A percentile compares a stretch with the other conserved stretches of the same genome.
Conservation (phyloP, 441 rosid genomes). For the Populus hybrid region DNA sequence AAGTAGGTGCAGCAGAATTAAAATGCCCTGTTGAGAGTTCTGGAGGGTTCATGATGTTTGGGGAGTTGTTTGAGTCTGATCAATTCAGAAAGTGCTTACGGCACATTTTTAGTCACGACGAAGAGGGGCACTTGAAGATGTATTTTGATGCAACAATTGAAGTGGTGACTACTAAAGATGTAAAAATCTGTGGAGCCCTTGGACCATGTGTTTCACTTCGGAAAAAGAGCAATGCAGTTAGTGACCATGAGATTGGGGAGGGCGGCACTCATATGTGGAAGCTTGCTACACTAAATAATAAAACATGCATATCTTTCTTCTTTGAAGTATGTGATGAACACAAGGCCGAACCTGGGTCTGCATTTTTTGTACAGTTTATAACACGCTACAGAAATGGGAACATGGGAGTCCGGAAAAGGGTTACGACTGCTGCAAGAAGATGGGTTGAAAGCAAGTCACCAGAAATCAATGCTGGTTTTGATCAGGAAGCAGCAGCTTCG, state of each 20-base stretch:
- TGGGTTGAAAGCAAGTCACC: conserved; percentile 75
- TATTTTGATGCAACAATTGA: conserved; percentile 81
- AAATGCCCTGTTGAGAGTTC: conserved; percentile 71
- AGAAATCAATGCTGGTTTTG: conserved; percentile 77
- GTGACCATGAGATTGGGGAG: conserved; percentile 65
- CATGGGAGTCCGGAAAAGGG: conserved; percentile 63
- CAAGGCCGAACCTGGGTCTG: conserved; percentile 74
- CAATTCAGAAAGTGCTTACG: conserved; percentile 75
- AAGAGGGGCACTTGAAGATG: conserved; percentile 70
- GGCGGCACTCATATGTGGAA: conserved; percentile 85
- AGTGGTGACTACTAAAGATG: conserved; percentile 75
- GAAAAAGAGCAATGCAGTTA: conserved; percentile 61
- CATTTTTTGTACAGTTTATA: conserved; percentile 82
- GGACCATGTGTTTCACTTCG: conserved; percentile 82
- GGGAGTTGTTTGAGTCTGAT: conserved; percentile 75
- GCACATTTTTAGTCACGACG: conserved; percentile 64
- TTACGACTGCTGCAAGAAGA: conserved; percentile 92
- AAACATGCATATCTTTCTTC: conserved; percentile 82
- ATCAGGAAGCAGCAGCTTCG: conserved; percentile 94
- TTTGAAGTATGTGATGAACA: conserved; percentile 64
- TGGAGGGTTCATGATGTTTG: conserved; percentile 87
- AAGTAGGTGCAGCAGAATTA: conserved; percentile 82
- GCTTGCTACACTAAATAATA: conserved; percentile 61
- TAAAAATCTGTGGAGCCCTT: conserved; percentile 76
- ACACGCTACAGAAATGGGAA: conserved; percentile 69